Base-by-base conservation (phyloP, 2,329 filamentous ascomycete genomes). In the Colletotrichum costaricense region DNA sequence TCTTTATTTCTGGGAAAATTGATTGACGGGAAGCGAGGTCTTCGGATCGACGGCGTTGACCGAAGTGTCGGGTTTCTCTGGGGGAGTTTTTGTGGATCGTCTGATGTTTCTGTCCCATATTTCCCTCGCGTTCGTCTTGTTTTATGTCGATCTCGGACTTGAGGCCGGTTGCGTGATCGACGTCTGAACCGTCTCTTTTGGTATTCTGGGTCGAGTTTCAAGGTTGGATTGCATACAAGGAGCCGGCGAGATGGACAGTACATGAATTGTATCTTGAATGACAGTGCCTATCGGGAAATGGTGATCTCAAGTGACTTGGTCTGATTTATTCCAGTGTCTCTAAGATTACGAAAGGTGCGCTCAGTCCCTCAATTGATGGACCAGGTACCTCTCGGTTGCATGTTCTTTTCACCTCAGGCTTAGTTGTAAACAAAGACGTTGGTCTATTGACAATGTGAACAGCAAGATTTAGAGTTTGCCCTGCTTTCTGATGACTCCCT, bases 111-210 rank as follows among this genome's bases (percentile, higher is more conserved):
- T 49, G 54, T 69, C 59, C 57, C 58, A 63, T 54, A 4, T 22
- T 5, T 22, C 35, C 6, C 5, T 19, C 35, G n/a, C 7, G 26
- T 69, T 58, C 52, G 59, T 69, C 59, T 16, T 30, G 26, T 69
- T 52, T n/a, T n/a, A 26, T 46, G 52, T 64, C 52, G 52, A 69
- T 69, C 59, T 28, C 28, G 33, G 58, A 42, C 12, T n/a, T 22
- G 11, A 12, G 16, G 33, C 58, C 14, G 19, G 19, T 11, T 14
- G 33, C 9, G 14, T n/a, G 58, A 52, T 58, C 26, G 35, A 35
- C 35, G 11, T 42, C 26, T 16, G n/a, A 24, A n/a, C n/a, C 26
- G 33, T 28, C 11, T 58, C 30, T 4, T 49, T 49, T n/a, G 42
- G 42, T 8, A 19, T n/a, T 49, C 42, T 49, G 42, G 42, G 42